phyloP scores from a whole-genome alignment of 2,329 filamentous ascomycete genomes.

The Fusarium udum region DNA sequence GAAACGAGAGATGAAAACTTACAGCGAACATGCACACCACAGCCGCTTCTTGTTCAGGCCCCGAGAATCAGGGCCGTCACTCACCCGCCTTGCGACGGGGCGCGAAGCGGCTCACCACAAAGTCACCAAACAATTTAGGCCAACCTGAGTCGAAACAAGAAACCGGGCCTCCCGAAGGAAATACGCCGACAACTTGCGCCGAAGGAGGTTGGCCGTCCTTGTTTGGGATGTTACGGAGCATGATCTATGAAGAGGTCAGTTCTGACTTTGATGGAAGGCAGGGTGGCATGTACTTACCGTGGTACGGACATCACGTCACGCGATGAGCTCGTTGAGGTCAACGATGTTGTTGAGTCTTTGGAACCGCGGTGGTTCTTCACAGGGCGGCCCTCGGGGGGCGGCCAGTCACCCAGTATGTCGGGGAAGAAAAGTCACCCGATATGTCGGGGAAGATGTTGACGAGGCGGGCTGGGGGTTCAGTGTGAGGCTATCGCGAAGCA shows the following conservation, averaged over 20 bases:
- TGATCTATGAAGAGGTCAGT: constrained; percentile 49
- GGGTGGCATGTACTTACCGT: constrained; percentile 62
- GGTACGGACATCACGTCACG: constrained; percentile 76
- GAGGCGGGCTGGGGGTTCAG: neutral
- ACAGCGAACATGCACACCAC: neutral
- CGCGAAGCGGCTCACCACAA: neutral
- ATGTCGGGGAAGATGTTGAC: neutral
- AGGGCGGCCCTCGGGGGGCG: neutral
- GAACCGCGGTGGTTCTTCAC: neutral
- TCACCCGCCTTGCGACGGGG: neutral
- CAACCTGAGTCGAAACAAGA: neutral
- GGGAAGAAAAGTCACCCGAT: neutral
- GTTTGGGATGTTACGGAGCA: constrained; percentile 94
- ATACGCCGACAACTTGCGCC: constrained; percentile 81
- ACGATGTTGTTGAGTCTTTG: neutral
- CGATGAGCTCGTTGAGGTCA: constrained; percentile 17
- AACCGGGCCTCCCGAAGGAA: constrained; percentile 53
- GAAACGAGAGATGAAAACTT: neutral
- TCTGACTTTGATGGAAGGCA: neutral
- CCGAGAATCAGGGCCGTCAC: neutral
- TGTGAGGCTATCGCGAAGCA: neutral
- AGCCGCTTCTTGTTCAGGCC: neutral
- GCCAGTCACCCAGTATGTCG: neutral
- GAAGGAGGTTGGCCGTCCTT: constrained; percentile 80
- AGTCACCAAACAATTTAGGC: neutral